phyloP scores from a whole-genome alignment of 148 eudicot genomes.

The Persicaria maculosa region DNA sequence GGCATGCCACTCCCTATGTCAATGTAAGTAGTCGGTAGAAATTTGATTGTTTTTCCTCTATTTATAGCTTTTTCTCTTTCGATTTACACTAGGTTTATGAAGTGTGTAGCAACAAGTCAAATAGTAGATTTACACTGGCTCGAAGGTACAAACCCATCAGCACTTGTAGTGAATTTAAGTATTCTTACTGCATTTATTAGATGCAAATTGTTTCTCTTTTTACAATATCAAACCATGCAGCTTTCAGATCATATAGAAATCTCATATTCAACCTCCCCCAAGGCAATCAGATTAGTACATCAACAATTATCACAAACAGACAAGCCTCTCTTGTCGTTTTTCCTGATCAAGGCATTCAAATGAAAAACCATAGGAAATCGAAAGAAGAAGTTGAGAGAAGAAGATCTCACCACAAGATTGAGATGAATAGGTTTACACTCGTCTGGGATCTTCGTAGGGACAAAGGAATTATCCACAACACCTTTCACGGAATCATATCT shows the following conservation, averaged over 20 bases:
- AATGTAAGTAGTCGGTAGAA: not conserved
- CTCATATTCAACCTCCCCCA: not conserved
- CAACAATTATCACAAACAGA: not conserved
- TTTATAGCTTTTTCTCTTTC: not conserved
- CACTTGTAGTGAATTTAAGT: not conserved
- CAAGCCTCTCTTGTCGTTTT: not conserved
- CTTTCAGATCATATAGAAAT: conserved; percentile 7
- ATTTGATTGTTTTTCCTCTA: not conserved
- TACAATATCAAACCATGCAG: not conserved
- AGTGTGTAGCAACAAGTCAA: not conserved
- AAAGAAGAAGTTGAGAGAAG: not conserved
- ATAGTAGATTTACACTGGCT: not conserved
- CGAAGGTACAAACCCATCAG: not conserved
- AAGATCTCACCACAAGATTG: conserved; percentile 75
- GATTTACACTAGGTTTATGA: not conserved
- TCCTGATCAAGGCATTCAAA: not conserved
- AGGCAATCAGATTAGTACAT: not conserved
- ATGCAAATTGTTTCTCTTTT: not conserved
- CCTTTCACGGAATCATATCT: conserved; percentile 66
- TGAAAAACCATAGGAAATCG: not conserved
- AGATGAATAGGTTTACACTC: conserved; percentile 80
- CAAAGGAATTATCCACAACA: conserved; percentile 38
- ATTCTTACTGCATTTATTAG: not conserved
- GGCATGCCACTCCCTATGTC: not conserved
- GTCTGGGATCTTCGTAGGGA: conserved; percentile 53